A percentile compares a stretch with the other conserved stretches of the same genome.
Conservation (phyloP, 768 basidiomycete genomes). For the Butyriboletus loyo region DNA sequence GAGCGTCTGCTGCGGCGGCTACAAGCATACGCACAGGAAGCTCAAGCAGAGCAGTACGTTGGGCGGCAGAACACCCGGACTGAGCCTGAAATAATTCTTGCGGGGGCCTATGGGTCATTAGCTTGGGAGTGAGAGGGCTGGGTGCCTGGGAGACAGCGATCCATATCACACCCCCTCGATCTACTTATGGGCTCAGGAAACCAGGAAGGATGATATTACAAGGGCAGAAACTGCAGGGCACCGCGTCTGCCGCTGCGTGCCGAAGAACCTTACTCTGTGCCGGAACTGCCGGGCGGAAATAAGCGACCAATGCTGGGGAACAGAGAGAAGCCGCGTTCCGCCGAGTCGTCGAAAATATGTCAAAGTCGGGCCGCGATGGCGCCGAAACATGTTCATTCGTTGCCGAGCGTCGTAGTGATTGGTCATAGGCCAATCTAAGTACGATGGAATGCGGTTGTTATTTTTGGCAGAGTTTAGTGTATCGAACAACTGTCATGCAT, state of each 20-base stretch:
- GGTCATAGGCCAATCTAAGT: neutral
- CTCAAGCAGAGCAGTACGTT: neutral
- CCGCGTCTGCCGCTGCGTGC: conserved; percentile 7
- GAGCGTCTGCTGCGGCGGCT: neutral
- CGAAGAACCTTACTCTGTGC: conserved; percentile 16
- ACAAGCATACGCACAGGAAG: neutral
- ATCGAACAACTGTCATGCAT: neutral
- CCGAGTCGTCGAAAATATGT: neutral
- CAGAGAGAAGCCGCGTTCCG: conserved; percentile 3
- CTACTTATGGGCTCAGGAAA: conserved; percentile 16
- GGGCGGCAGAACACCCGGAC: neutral
- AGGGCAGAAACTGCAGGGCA: neutral
- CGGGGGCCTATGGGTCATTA: conserved; percentile 2
- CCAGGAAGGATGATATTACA: conserved; percentile 1
- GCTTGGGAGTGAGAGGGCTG: neutral
- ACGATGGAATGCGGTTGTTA: neutral
- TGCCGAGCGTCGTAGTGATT: neutral
- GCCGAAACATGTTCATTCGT: neutral
- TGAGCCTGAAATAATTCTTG: neutral
- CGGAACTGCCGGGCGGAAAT: neutral
- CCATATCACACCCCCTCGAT: conserved; percentile 1
- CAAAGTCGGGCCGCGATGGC: neutral
- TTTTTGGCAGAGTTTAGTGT: neutral
- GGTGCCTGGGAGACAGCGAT: neutral
- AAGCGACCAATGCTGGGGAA: neutral